Percentiles rank a stretch among this genome's conserved stretches.
phyloP scores from a whole-genome alignment of 306 rosid genomes.

The Vicia villosa region DNA sequence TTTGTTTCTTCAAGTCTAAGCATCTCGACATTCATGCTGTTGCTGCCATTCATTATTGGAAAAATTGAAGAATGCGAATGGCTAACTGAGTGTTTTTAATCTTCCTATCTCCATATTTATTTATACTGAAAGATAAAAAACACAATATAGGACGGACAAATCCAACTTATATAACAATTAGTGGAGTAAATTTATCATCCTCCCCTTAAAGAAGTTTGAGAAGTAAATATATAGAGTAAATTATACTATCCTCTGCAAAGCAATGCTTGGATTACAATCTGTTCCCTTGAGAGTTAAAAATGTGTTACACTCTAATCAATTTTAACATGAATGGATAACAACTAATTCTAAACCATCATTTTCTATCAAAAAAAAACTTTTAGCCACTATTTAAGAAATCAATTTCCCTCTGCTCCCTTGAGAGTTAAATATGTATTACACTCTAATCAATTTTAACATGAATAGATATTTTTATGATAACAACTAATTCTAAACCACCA shows the following conservation, averaged over 20 bases:
- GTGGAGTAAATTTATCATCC: neutral
- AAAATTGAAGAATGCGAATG: conserved; percentile 7
- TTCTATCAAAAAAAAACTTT: neutral
- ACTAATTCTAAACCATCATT: neutral
- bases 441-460: neutral
- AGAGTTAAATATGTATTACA: neutral
- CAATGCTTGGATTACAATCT: neutral
- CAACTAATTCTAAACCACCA: neutral
- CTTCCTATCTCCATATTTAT: conserved; percentile 14
- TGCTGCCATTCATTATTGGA: conserved; percentile 17
- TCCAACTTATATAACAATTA: neutral
- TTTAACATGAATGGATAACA: neutral
- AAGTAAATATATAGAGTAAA: neutral
- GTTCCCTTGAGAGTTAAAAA: neutral
- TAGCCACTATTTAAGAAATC: too few species aligned
- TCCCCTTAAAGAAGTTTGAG: neutral
- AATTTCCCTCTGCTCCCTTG: neutral
- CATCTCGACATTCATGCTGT: neutral
- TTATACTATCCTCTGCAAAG: neutral
- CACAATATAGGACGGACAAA: neutral
- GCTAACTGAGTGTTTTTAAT: neutral
- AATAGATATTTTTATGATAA: too few species aligned
- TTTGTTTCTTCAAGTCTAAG: conserved; percentile 25
- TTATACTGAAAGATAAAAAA: conserved; percentile 4
- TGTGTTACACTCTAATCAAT: neutral